phyloP scores from a whole-genome alignment of 164 flowering plant genomes.

The Berberis thunbergii region DNA sequence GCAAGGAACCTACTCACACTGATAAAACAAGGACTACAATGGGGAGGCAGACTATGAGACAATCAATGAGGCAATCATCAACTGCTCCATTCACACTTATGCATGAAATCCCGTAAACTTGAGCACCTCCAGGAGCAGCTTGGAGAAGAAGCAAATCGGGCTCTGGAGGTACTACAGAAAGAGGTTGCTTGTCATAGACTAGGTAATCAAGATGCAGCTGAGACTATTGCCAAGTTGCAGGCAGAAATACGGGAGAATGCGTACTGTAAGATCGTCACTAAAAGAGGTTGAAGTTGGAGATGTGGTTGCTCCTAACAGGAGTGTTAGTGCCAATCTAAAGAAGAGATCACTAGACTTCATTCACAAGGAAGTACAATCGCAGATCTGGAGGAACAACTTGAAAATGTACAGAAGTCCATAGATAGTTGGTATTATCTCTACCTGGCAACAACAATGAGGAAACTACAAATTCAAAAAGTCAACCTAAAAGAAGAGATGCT shows the following conservation, averaged over 20 bases:
- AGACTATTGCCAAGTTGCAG: conserved; percentile 90
- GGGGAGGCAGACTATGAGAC: conserved; percentile 75
- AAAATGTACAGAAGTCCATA: conserved; percentile 90
- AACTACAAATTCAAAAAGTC: conserved; percentile 37
- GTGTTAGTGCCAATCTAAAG: conserved; percentile 82
- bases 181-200: conserved; percentile 93
- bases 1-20: conserved; percentile 28
- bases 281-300: conserved; percentile 43
- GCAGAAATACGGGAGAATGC: conserved; percentile 88
- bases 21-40: conserved; percentile 42
- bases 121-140: conserved; percentile 96
- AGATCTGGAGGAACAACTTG: conserved; percentile 88
- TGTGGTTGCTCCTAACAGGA: conserved; percentile 40
- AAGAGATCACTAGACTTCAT: conserved; percentile 94
- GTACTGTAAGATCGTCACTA: conserved; percentile 30
- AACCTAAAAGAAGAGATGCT: conserved; percentile 62
- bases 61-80: conserved; percentile 35
- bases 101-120: conserved; percentile 94
- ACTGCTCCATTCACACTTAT: conserved; percentile 84
- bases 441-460: conserved; percentile 43
- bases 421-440: conserved; percentile 86
- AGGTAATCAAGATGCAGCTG: conserved; percentile 97
- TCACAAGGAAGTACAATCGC: conserved; percentile 94
- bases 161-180: conserved; percentile 89
- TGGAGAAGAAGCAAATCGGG: conserved; percentile 93